Evolutionary conservation across 75 land plant species (phyloP), one percentile per base, ranked within the genome.

Genomic region (Cryptomeria japonica): DNA sequence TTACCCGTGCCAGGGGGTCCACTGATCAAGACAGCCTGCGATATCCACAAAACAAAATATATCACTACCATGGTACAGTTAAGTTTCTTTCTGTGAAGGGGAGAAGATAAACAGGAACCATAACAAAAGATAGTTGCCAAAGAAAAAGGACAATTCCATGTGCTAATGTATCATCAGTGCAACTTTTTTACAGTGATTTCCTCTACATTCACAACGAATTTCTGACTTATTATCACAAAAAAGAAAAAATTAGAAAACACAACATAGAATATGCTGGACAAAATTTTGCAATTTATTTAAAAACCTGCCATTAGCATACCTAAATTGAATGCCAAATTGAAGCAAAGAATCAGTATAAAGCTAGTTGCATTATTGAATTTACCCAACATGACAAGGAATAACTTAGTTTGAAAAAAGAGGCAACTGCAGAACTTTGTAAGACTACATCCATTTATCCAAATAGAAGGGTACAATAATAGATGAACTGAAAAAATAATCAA

Each of bases 1-100:
- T 98, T 98, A 28, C 99, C 99, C 25, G 98, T 98, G 68, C 98
- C 99, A 70, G 99, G 99, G 72, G 99, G 97, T 80, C 99, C 99
- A 93, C 93, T 94, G 25, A 98, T 93, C 89, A 98, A 96, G 83
- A 98, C 91, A 83, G 97, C 99, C 99, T 98, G 91, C 46, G 64
- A 84, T 73, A 28, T 46, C 64, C 87, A 80, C 16, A 72, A 89
- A 18, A 87, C 22, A 85, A 64, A 80, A 38, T 76, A 88, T 39
- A 86, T 31, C 58, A 78, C 55, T n/a, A 51, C 36, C 36, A 34
- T 51, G 64, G 44, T 80, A 39, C 38, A 46, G 32, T 46, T 44
- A 19, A 25, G 34, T 49, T 82, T 46, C 47, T 25, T 80, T 80
- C 28, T 80, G 49, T 32, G 25, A 42, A 37, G 38, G 36, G 36